Evolutionary conservation across 2,329 filamentous ascomycete species (phyloP).

Genomic region (Fusarium abutilonis): DNA sequence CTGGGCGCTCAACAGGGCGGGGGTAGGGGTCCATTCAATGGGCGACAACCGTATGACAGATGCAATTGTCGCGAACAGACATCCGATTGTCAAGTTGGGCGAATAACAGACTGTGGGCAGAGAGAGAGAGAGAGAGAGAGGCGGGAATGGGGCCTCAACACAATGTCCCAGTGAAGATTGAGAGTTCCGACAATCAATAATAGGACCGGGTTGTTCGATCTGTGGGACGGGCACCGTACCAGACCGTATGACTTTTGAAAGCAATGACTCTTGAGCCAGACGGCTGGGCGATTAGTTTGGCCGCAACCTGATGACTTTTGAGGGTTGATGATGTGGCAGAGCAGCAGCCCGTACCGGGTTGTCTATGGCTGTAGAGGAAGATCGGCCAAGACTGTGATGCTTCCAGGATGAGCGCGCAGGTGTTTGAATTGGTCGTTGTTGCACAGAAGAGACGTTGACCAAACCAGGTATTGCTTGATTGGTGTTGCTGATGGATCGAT

Average conservation of each 20-base stretch:
- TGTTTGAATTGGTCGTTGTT: slow-evolving; percentile 3
- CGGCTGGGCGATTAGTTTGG: slow-evolving; percentile 31
- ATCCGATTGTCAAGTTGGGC: slow-evolving; percentile 37
- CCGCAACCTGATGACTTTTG: slow-evolving; percentile 43
- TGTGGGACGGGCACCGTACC: slow-evolving; percentile 44
- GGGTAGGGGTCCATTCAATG: slow-evolving; percentile 38
- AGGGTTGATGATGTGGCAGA: slow-evolving; percentile 41
- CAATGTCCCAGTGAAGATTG: slow-evolving; percentile 27
- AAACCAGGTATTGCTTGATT: slow-evolving; percentile 7
- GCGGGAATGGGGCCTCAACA: slow-evolving; percentile 34
- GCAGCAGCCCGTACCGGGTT: slow-evolving; percentile 28
- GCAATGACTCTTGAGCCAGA: slow-evolving; percentile 38
- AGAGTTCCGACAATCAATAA: slow-evolving; percentile 23
- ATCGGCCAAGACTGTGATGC: slow-evolving; percentile 20
- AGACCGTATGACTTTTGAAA: slow-evolving; percentile 44
- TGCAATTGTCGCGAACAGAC: slow-evolving; percentile 38
- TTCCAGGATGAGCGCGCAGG: slow-evolving; percentile 11
- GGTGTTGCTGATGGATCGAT: slow-evolving; percentile 29
- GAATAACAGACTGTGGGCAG: slow-evolving; percentile 36
- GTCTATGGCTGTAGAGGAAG: slow-evolving; percentile 29
- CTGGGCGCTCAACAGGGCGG: slow-evolving; percentile 31
- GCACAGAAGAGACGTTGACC: neutral
- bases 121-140: neutral
- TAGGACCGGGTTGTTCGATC: slow-evolving; percentile 35
- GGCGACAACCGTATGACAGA: slow-evolving; percentile 42